phyloP scores from a whole-genome alignment of 73 alveolate species.

The Blepharisma stoltei region DNA sequence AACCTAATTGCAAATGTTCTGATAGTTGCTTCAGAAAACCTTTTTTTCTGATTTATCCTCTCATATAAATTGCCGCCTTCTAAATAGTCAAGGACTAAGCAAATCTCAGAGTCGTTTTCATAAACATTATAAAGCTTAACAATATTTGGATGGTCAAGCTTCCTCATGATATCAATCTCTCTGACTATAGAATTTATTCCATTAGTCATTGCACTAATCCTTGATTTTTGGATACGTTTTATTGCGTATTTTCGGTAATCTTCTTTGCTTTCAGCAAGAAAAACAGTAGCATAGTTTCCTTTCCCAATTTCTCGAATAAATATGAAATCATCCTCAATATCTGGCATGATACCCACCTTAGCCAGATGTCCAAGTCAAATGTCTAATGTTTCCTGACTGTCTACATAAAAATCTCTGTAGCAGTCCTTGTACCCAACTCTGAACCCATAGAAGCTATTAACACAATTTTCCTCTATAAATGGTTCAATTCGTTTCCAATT shows the following conservation, averaged over 20 bases:
- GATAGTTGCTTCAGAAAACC: slow-evolving; percentile 59
- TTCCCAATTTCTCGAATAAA: slow-evolving; percentile 1
- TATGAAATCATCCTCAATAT: neutral
- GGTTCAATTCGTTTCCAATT: neutral
- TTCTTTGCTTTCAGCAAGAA: neutral
- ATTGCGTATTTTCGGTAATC: neutral
- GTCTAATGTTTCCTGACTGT: neutral
- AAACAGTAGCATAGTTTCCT: slow-evolving; percentile 8
- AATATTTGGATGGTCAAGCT: slow-evolving; percentile 80
- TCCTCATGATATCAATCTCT: slow-evolving; percentile 84
- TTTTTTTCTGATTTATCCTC: slow-evolving; percentile 56
- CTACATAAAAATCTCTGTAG: neutral
- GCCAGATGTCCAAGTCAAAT: neutral
- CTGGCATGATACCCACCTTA: neutral
- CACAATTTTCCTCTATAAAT: neutral
- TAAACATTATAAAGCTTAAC: slow-evolving; percentile 72
- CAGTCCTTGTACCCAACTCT: neutral
- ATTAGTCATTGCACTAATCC: neutral
- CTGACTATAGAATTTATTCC: slow-evolving; percentile 62
- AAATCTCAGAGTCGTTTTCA: slow-evolving; percentile 67
- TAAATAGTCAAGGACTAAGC: slow-evolving; percentile 60
- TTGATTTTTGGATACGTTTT: neutral
- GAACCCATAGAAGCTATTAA: neutral
- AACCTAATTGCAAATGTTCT: slow-evolving; percentile 58
- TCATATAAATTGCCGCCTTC: slow-evolving; percentile 81